Conservation (phyloP, 2,329 filamentous ascomycete species). For the Verticillium albo-atrum region DNA sequence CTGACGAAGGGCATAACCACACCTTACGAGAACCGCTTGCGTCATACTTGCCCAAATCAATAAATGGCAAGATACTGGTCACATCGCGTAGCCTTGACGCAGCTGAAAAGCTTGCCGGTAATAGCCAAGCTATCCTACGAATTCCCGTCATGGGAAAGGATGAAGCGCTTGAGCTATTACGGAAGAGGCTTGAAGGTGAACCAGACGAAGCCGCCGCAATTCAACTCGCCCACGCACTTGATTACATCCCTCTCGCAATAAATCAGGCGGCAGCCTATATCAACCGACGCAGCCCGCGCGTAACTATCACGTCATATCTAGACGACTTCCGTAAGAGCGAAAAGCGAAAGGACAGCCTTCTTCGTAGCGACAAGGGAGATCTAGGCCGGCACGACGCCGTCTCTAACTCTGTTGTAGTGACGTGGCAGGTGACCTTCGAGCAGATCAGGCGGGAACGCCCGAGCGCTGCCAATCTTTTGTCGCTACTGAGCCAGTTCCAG, state of each 20-base stretch:
- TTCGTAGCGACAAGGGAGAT: slow-evolving; percentile 9
- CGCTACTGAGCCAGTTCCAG: slow-evolving; percentile 17
- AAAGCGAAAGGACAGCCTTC: slow-evolving; percentile 16
- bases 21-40: neutral
- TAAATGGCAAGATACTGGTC: slow-evolving; percentile 11
- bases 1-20: neutral
- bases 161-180: neutral
- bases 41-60: slow-evolving; percentile 10
- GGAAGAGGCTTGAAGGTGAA: neutral
- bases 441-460: slow-evolving; percentile 25
- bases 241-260: slow-evolving; percentile 24
- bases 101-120: slow-evolving; percentile 10
- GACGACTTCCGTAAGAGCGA: slow-evolving; percentile 21
- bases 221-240: slow-evolving; percentile 9
- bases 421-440: slow-evolving; percentile 22
- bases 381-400: neutral
- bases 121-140: neutral
- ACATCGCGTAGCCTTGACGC: slow-evolving; percentile 12
- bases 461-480: slow-evolving; percentile 34
- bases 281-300: slow-evolving; percentile 11
- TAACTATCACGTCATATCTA: slow-evolving; percentile 24
- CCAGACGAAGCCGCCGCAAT: neutral
- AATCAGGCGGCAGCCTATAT: slow-evolving; percentile 23
- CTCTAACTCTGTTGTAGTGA: slow-evolving; percentile 19
- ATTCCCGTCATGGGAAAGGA: neutral